A percentile compares a stretch with the other conserved stretches of the same genome.
These are phyloP conservation scores for Dioscorea dumetorum DNA, from an alignment of 106 monocot species.

Conservation along the genomic window DNA sequence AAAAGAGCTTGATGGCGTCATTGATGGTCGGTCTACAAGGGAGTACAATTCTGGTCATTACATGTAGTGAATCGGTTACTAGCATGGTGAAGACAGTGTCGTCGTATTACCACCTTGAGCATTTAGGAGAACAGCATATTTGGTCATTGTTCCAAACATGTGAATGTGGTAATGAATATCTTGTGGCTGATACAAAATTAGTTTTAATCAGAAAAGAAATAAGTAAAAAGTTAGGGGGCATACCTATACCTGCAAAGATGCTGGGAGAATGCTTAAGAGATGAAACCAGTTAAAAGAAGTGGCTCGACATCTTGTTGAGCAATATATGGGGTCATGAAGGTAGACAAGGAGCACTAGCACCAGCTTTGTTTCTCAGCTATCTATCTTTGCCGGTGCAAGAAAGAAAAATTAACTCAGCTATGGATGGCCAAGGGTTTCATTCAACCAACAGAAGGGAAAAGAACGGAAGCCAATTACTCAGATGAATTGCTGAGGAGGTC, in stretches of 20 bases:
- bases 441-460: not conserved
- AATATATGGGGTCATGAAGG: slow-evolving; percentile 17
- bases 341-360: slow-evolving; percentile 6
- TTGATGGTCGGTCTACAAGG: slow-evolving; percentile 11
- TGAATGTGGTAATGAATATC: slow-evolving; percentile 14
- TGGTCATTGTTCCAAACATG: slow-evolving; percentile 16
- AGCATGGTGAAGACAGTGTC: slow-evolving; percentile 9
- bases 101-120: slow-evolving; percentile 1
- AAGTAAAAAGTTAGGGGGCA: slow-evolving; percentile 20
- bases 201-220: slow-evolving; percentile 18
- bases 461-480: not conserved
- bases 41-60: slow-evolving; percentile 30
- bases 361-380: slow-evolving; percentile 27
- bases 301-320: slow-evolving; percentile 10
- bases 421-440: slow-evolving; percentile 33
- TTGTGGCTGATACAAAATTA: slow-evolving; percentile 7
- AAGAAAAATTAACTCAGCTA: slow-evolving; percentile 14
- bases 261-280: slow-evolving; percentile 19
- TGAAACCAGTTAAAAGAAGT: not conserved
- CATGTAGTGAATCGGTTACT: slow-evolving; percentile 13
- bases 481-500: slow-evolving; percentile 17
- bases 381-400: slow-evolving; percentile 1
- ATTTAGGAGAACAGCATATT: slow-evolving; percentile 20
- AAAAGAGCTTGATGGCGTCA: slow-evolving; percentile 15
- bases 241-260: slow-evolving; percentile 23